Evolutionary conservation across 192 early-diverging fungal genomes (phyloP), one percentile per base, ranked within the genome.

Genomic region (Haplosporangium gracile): DNA sequence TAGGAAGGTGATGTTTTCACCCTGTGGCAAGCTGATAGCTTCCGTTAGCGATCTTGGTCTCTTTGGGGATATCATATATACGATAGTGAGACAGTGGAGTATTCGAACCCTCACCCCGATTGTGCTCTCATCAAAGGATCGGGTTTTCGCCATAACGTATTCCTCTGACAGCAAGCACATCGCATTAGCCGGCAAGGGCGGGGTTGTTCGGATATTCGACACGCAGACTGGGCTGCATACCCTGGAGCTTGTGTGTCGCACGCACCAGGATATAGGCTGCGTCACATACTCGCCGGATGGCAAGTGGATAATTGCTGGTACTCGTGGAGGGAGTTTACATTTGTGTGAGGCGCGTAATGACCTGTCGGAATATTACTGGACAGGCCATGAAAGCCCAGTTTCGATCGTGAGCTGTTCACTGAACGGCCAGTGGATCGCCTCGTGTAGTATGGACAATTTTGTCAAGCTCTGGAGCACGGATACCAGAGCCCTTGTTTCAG

Each of bases 311-410:
- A 6, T 57, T 9, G 5, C n/a, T 26, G 55, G 55, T 1, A 1
- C 5, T 26, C 0, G 0, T 1, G 9, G 1, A 2, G 55, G 55
- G 1, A 10, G 0, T 0, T 10, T 57, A 10, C 24, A n/a, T 8
- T 10, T 9, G 9, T 57, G 55, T 5, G 55, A 57, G 24, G 8
- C n/a, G 2, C 36, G 36, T 36, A 36, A 36, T 36, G 20, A 18
- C 1, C 36, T 36, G 2, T 36, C 49, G 20, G 18, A 20, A 24
- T 18, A 20, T 18, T 24, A 0, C 6, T 55, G 51, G 51, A 55
- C 0, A 22, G 55, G 55, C 2, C 55, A 57, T 26, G 8, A 6
- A 8, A 11, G n/a, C 13, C 1, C 24, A 0, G n/a, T 57, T n/a
- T 26, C 2, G 55, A 7, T 6, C 6, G 24, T 26, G 7, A 9